A percentile compares a stretch with the other conserved stretches of the same genome.
These are phyloP conservation scores for Alnus glutinosa DNA, from an alignment of 306 rosid genomes.

Conservation along the genomic window DNA sequence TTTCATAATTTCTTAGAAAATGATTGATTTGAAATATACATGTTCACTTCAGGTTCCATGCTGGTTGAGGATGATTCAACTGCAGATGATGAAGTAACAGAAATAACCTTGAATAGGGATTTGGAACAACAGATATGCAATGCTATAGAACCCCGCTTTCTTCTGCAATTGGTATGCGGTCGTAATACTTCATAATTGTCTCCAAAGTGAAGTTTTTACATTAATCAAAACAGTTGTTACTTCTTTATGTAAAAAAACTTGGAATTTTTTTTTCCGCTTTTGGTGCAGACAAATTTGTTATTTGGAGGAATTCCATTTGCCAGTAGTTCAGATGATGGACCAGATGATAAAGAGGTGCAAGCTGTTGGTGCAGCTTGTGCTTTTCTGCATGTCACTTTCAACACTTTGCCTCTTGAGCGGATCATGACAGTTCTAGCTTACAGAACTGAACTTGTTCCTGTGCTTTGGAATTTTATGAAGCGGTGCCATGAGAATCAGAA, in stretches of 20 bases:
- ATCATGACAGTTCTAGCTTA: constrained; percentile 93
- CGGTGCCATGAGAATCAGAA: constrained; percentile 83
- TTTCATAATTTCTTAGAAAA: constrained; percentile 22
- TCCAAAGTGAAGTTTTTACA: background rate
- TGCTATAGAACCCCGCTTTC: constrained; percentile 80
- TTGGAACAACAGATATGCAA: constrained; percentile 76
- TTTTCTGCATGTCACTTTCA: constrained; percentile 79
- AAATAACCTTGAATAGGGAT: constrained; percentile 56
- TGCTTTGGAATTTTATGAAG: constrained; percentile 93
- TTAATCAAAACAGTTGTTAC: constrained; percentile 17
- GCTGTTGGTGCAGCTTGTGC: constrained; percentile 94
- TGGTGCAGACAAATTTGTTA: constrained; percentile 72
- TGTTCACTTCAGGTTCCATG: constrained; percentile 55
- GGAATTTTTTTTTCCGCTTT: constrained; percentile 22
- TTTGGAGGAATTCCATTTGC: constrained; percentile 70
- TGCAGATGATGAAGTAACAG: constrained; percentile 58
- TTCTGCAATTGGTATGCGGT: constrained; percentile 74
- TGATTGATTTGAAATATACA: constrained; percentile 5
- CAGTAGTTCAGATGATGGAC: constrained; percentile 47
- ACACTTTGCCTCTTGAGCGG: constrained; percentile 76
- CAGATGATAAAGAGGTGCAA: constrained; percentile 72
- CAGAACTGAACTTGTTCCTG: constrained; percentile 92
- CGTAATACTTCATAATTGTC: constrained; percentile 18
- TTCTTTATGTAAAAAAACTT: constrained; percentile 15
- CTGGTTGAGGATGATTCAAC: constrained; percentile 64